Percentiles rank a stretch among this genome's conserved stretches.
Conservation (phyloP, 2,329 filamentous ascomycete genomes). For the Pseudocercospora fijiensis region DNA sequence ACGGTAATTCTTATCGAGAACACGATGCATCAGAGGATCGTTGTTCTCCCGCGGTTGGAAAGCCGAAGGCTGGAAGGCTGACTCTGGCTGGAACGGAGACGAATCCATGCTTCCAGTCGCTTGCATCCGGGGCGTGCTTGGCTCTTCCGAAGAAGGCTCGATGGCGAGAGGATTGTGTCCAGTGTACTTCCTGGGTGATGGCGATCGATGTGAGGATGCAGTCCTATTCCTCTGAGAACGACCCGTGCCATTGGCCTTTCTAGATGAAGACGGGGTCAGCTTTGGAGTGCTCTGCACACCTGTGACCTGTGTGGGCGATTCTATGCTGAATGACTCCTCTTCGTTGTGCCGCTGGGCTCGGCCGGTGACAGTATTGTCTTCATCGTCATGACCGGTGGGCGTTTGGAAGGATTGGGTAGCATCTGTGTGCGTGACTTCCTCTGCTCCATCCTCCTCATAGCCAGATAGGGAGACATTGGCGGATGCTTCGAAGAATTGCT, state of each 20-base stretch:
- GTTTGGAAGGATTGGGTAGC: conserved; percentile 34
- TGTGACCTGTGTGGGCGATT: conserved; percentile 53
- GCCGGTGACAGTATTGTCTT: conserved; percentile 38
- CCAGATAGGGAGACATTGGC: conserved; percentile 95
- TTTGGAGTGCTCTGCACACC: conserved; percentile 61
- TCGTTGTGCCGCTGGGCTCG: conserved; percentile 38
- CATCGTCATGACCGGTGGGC: conserved; percentile 27
- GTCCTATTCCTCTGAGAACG: conserved; percentile 26
- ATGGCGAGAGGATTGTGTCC: conserved; percentile 37
- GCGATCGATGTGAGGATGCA: conserved; percentile 31
- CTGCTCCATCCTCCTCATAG: conserved; percentile 78
- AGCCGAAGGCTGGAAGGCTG: conserved; percentile 39
- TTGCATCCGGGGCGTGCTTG: conserved; percentile 34
- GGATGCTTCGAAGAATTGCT: conserved; percentile 98
- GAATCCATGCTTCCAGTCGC: conserved; percentile 33
- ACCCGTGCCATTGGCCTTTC: conserved; percentile 29
- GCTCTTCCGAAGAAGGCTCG: conserved; percentile 28
- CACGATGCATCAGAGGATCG: conserved; percentile 81
- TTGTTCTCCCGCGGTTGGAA: conserved; percentile 45
- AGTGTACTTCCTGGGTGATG: conserved; percentile 44
- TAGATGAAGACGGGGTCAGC: conserved; percentile 42
- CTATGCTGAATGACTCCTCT: conserved; percentile 62
- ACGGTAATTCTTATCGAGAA: conserved; percentile 95
- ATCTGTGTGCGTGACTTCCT: conserved; percentile 48
- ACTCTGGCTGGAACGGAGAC: conserved; percentile 55